Evolutionary conservation across 2,329 filamentous ascomycete species (phyloP), one percentile per base, ranked within the genome.

Genomic region (Epichloe aotearoae): DNA sequence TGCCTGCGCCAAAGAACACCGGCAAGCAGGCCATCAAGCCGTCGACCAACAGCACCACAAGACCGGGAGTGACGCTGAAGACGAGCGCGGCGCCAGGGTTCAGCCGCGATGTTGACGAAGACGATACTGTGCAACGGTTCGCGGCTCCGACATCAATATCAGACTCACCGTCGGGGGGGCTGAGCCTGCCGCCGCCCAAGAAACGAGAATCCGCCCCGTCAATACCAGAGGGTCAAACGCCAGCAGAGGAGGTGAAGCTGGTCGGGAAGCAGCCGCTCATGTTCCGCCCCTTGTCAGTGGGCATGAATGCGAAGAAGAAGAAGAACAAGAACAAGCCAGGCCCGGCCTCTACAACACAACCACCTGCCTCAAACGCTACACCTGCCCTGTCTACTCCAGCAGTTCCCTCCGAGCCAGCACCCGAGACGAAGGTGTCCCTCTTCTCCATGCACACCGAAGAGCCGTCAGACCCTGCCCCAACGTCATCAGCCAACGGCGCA

Each of bases 201-300:
- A 71, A 68, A 53, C 58, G 58, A 19, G 59, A 66, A 14, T 62
- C 64, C 17, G 68, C 68, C 44, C 74, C 75, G n/a, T 69, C 72
- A 34, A 75, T 78, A 58, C 73, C 76, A 1, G 71, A 70, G 12
- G 75, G 76, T 41, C 74, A 80, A 59, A 80, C 80, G 59, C 67
- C 75, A 26, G 76, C 75, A n/a, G 73, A 77, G 2, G 79, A 84
- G 52, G 76, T 84, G 15, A 84, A 86, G 67, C 67, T 86, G 14
- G 77, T 83, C 2, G 86, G 86, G 19, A 93, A 90, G 58, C 80
- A 90, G 58, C 80, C 88, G 12, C 79, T 90, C 66, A 86, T 88
- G 80, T 96, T 97, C 66, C 86, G 83, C 62, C 91, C 91, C 3
- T 72, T 96, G 38, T 95, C 90, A 1, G 89, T 96, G 14, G 80